Base-by-base conservation (phyloP, 2,329 filamentous ascomycete genomes). In the Ophiostoma ips region DNA sequence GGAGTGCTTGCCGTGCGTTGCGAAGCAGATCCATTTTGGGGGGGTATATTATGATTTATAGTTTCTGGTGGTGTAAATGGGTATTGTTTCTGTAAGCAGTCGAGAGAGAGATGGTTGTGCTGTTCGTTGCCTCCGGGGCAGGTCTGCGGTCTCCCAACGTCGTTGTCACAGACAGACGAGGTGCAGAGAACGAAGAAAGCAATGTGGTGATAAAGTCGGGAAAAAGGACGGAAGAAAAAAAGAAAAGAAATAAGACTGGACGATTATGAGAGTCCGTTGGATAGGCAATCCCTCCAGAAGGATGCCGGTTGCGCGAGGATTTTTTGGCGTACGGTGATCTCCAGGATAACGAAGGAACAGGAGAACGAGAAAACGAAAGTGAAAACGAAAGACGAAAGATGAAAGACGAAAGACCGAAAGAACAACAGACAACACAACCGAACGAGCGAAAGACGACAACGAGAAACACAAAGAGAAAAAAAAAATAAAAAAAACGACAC, bases 1-100 rank as follows among this genome's bases (percentile, higher is more conserved):
- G 15, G 15, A 57, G 50, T 35, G 55, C 54, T 12, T 53, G 52
- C 19, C 55, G 55, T 4, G 53, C 56, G 36, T 52, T 56, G 38
- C 55, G 50, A 31, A 56, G 50, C 44, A 53, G 35, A 28, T 55
- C 50, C 56, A 58, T 58, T 35, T 19, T 47, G 43, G 5, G 11
- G 9, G n/a, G n/a, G n/a, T n/a, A 8, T 28, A 28, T 28, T 8
- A 28, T 4, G 24, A 28, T 28, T 28, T 28, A 28, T 28, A 4
- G 24, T 28, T 28, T 28, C n/a, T n/a, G n/a, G 24, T 5, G 24
- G 5, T 5, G 8, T 28, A 5, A 28, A 28, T 5, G 4, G 24
- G 24, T 28, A 28, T 28, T 4, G 8, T 28, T 8, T 28, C 5
- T 8, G n/a, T n/a, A n/a, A 28, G 24, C 24, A 28, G 24, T 28